Evolutionary conservation across 2,329 filamentous ascomycete species (phyloP).

Genomic region (Trichoderma hamatum): DNA sequence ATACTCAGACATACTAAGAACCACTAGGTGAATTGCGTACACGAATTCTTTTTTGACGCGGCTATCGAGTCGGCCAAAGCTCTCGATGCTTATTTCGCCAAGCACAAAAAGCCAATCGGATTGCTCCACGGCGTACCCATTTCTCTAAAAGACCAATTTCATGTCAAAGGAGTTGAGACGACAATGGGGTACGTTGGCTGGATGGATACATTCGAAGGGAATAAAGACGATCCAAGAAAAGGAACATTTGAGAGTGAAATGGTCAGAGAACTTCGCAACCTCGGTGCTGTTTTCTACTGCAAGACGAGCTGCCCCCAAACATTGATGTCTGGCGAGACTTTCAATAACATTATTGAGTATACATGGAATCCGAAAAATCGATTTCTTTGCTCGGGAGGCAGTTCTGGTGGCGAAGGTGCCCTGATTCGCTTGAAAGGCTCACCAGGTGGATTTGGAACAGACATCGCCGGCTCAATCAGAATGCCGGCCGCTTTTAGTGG

Average conservation of each 20-base stretch:
- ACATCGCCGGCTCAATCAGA: background rate
- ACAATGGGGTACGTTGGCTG: background rate
- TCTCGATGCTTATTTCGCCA: background rate
- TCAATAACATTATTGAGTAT: background rate
- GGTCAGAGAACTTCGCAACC: background rate
- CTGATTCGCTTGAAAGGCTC: background rate
- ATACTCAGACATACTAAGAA: background rate
- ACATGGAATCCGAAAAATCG: background rate
- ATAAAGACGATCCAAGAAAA: background rate
- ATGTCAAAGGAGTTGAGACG: background rate
- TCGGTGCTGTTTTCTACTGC: background rate
- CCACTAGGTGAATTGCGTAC: background rate
- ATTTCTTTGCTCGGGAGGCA: background rate
- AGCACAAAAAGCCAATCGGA: background rate
- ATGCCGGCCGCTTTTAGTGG: background rate
- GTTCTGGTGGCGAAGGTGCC: background rate
- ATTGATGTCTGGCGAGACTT: background rate
- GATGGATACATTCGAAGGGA: background rate
- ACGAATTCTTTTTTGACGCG: background rate
- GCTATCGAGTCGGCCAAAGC: background rate
- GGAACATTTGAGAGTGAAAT: background rate
- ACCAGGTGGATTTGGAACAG: background rate
- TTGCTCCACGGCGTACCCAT: background rate
- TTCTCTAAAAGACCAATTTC: background rate
- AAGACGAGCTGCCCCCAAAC: background rate